Base-by-base conservation (phyloP, 306 rosid species). In the Citrullus amarus region DNA sequence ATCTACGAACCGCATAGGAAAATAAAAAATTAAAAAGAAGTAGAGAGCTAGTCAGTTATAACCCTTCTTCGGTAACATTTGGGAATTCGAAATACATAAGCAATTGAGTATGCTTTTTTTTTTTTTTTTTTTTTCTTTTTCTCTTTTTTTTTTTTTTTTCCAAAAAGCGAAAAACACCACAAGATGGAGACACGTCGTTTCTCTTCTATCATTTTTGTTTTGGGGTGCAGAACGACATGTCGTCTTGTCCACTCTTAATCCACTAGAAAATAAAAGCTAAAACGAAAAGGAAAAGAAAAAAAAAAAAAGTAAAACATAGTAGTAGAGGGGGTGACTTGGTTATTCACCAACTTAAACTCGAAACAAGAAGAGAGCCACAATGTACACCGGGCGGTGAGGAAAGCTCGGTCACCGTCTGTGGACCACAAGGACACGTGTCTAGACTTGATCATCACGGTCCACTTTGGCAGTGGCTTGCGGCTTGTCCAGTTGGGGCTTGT, bases 401-500 rank as follows among this genome's bases (percentile, higher is more conserved):
- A 36, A 9, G 28, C 18, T 41, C 34, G 54, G 75, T 66, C 48
- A 38, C 72, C 46, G 50, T 39, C 30, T 38, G 22, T 2, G 50
- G 1, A 18, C 17, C 15, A 38, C 25, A 38, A 68, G 17, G 57
- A 70, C 59, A 72, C 25, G 77, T 50, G 78, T 9, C 80, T 84
- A 10, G 6, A 12, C 38, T 34, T 68, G 75, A 51, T 60, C 83
- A 11, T 57, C 16, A 34, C 75, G 84, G 79, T 53, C 70, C 20
- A 76, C 84, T 62, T 83, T 84, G 46, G 46, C 60, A 8, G 57
- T 20, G 25, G 51, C 43, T 32, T 77, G 80, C 8, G 84, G 18
- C 50, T 87, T 59, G 70, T 85, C 76, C 61, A 84, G 70, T 46
- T 76, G 46, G 57, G 89, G 75, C 84, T 91, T 88, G 3, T 82